Conservation (phyloP, 345 rosid genomes). For the Gynandropsis gynandra region DNA sequence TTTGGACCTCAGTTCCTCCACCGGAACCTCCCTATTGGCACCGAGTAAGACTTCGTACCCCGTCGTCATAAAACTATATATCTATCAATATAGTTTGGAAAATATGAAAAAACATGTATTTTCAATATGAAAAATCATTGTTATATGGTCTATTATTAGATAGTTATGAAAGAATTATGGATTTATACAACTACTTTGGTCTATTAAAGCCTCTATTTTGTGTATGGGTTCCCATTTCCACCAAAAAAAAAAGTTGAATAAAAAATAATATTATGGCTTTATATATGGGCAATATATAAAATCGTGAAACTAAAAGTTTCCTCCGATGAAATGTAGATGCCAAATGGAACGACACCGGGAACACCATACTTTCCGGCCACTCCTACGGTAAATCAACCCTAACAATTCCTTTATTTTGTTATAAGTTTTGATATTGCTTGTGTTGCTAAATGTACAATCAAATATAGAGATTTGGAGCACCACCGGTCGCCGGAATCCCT, state of each 20-base stretch:
- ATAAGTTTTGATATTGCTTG: neutral
- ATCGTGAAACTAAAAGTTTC: neutral
- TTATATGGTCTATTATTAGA: too few relatives aligned
- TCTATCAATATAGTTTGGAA: neutral
- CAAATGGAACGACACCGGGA: constrained; percentile 46
- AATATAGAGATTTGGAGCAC: constrained; percentile 41
- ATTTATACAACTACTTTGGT: too few relatives aligned
- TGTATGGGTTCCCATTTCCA: too few relatives aligned
- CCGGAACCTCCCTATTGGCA: constrained; percentile 27
- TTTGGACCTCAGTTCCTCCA: too few relatives aligned
- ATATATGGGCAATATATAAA: too few relatives aligned
- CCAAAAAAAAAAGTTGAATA: too few relatives aligned
- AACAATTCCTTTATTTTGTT: neutral
- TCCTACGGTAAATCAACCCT: constrained; percentile 38
- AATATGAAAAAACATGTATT: neutral
- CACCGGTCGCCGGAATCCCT: constrained; percentile 51
- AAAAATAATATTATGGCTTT: too few relatives aligned
- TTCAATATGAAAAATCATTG: neutral
- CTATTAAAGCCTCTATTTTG: too few relatives aligned
- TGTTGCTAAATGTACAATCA: neutral
- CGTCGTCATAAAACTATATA: neutral
- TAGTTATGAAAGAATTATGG: too few relatives aligned
- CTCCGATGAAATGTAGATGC: constrained; percentile 27
- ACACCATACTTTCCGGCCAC: constrained; percentile 46
- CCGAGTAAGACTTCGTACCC: constrained; percentile 18